Percentiles rank a stretch among this genome's conserved stretches.
Conservation (phyloP, 1,284 basidiomycete species). For the Ganoderma sp. region DNA sequence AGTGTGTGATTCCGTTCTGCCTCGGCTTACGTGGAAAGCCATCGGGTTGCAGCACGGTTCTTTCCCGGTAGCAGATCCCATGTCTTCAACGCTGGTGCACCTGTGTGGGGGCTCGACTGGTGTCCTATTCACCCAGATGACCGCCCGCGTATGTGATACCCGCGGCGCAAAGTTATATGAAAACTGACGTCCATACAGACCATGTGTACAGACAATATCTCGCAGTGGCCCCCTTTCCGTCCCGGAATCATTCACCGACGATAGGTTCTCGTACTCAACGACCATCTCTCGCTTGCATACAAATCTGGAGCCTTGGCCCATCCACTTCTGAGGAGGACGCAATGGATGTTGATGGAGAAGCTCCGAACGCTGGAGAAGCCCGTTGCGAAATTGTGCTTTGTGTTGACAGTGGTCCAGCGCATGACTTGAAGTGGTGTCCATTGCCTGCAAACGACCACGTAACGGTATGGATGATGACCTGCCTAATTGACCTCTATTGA, state of each 20-base stretch:
- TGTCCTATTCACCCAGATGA: conserved; percentile 77
- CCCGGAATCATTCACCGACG: conserved; percentile 59
- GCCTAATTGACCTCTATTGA: not conserved
- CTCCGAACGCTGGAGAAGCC: conserved; percentile 50
- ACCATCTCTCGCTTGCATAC: conserved; percentile 66
- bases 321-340: conserved; percentile 32
- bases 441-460: conserved; percentile 71
- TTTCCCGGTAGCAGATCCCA: conserved; percentile 60
- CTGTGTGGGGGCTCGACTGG: conserved; percentile 90
- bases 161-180: not conserved
- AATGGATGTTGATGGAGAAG: conserved; percentile 26
- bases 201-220: conserved; percentile 73
- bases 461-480: conserved; percentile 18
- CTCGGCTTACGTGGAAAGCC: not conserved
- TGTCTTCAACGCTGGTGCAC: conserved; percentile 83
- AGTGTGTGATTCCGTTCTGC: not conserved
- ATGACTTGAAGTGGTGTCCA: conserved; percentile 89
- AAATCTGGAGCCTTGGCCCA: conserved; percentile 64
- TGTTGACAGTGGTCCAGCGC: conserved; percentile 73
- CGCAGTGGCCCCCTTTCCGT: conserved; percentile 80
- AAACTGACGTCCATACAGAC: conserved; percentile 43
- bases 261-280: conserved; percentile 60
- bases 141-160: conserved; percentile 53
- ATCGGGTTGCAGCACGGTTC: conserved; percentile 40
- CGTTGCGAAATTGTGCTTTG: conserved; percentile 80